Base-by-base conservation (phyloP, 257 asterid genomes). In the Fraxinus anomala region DNA sequence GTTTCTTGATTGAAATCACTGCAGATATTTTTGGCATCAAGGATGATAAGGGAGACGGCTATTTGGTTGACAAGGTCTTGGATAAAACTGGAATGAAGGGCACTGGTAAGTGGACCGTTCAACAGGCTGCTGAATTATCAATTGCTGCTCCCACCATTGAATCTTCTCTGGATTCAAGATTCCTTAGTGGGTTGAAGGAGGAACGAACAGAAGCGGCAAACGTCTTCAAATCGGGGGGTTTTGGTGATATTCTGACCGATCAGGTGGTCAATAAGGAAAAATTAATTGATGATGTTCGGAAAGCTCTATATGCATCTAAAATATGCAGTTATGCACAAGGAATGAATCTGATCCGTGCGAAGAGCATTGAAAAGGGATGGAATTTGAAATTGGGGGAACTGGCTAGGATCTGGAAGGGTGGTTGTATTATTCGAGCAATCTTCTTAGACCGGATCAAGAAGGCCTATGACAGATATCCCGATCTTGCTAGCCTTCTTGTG, bases 401-500 rank as follows among this genome's bases (percentile, higher is more conserved):
- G 16, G 75, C 82, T 1, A 31, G 82, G 59, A 73, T 79, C 21
- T 79, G 82, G 82, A 79, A 79, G 30, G 82, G 82, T 3, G 82
- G 82, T 24, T 79, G 82, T 33, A 73, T 79, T 67, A 79, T 79
- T 30, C 74, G 82, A 6, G 82, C 82, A 12, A 67, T 79, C 21
- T 79, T 79, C 73, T 73, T 79, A 9, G 82, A 79, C 51, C 24
- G 82, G 39, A 78, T 78, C 63, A 78, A 72, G 73, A 56, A 79
- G 34, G 82, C 82, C 0, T 79, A 72, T 44, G 73, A 73, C 23
- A 73, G 78, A 70, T 73, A 79, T 49, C 19, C 70, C 0, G 82
- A 47, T 3, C 82, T 79, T 4, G 82, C 82, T 4, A 79, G 73
- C 63, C 77, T 79, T 3, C 40, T 96, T 3, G 97, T 96, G 77